phyloP scores from a whole-genome alignment of 2,329 filamentous ascomycete genomes.

The Neophaeococcomyces mojaviensis region DNA sequence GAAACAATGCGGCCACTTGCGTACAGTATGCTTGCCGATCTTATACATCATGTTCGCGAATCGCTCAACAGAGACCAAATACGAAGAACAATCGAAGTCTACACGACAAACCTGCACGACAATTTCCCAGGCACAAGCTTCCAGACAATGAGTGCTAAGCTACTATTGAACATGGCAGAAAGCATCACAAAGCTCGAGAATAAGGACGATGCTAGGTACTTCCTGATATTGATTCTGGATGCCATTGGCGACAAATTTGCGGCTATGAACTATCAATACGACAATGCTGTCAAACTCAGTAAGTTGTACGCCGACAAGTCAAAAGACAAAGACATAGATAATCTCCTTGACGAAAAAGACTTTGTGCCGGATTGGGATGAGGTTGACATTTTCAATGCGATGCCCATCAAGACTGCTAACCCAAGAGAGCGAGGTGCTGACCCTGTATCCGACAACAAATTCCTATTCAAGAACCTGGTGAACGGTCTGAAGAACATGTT shows the following conservation, averaged over 20 bases:
- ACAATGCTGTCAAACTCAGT: constrained; percentile 89
- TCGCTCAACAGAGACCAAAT: constrained; percentile 86
- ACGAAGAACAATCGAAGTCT: constrained; percentile 89
- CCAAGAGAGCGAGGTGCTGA: constrained; percentile 81
- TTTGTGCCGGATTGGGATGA: constrained; percentile 89
- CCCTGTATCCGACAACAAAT: constrained; percentile 93
- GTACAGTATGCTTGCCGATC: constrained; percentile 95
- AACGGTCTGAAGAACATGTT: constrained; percentile 95
- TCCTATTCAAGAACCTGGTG: constrained; percentile 92
- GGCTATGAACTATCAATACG: constrained; percentile 92
- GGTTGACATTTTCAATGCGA: constrained; percentile 92
- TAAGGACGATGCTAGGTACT: constrained; percentile 89
- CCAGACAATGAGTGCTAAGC: constrained; percentile 97
- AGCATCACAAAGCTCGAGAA: constrained; percentile 91
- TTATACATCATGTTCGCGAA: constrained; percentile 94
- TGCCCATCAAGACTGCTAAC: constrained; percentile 91
- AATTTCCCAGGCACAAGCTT: constrained; percentile 96
- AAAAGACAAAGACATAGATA: constrained; percentile 60
- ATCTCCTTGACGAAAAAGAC: constrained; percentile 76
- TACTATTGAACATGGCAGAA: constrained; percentile 95
- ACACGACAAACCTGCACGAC: constrained; percentile 91
- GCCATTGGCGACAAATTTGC: constrained; percentile 98
- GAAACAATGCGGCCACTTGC: constrained; percentile 92
- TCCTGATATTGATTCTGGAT: constrained; percentile 93
- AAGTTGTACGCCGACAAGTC: constrained; percentile 63